A percentile compares a stretch with the other conserved stretches of the same genome.
These are phyloP conservation scores for Styphnolobium japonicum DNA, from an alignment of 306 rosid genomes.

Conservation along the genomic window DNA sequence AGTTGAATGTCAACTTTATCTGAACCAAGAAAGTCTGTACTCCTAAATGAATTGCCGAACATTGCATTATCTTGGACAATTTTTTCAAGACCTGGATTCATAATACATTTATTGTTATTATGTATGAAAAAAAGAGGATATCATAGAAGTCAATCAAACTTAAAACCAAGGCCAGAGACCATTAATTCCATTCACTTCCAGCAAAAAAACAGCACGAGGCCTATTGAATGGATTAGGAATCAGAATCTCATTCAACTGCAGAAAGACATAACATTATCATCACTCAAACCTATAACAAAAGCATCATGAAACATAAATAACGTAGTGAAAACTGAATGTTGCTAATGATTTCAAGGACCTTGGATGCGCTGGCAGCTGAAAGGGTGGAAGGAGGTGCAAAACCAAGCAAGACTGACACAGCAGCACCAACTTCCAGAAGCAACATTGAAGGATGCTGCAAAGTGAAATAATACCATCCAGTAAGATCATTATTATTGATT, in stretches of 20 bases:
- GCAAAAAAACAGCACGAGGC: constrained; percentile 78
- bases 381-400: constrained; percentile 70
- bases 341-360: constrained; percentile 50
- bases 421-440: constrained; percentile 72
- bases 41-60: constrained; percentile 44
- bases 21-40: constrained; percentile 40
- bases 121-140: not conserved
- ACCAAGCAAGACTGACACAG: constrained; percentile 86
- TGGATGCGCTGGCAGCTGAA: constrained; percentile 71
- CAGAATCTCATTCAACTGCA: constrained; percentile 84
- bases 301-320: constrained; percentile 1
- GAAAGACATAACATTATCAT: constrained; percentile 18
- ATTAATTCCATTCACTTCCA: constrained; percentile 68
- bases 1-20: constrained; percentile 69
- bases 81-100: constrained; percentile 52
- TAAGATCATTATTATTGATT: constrained; percentile 15
- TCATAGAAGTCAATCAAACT: not conserved
- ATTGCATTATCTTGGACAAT: constrained; percentile 43
- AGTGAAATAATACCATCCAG: constrained; percentile 19
- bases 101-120: constrained; percentile 15
- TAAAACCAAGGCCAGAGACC: constrained; percentile 48
- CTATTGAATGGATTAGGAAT: constrained; percentile 87
- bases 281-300: constrained; percentile 23
- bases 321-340: not conserved
- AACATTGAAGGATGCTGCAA: constrained; percentile 60